Evolutionary conservation across 2,329 filamentous ascomycete genomes (phyloP).

Genomic region (Penicillium sp.): DNA sequence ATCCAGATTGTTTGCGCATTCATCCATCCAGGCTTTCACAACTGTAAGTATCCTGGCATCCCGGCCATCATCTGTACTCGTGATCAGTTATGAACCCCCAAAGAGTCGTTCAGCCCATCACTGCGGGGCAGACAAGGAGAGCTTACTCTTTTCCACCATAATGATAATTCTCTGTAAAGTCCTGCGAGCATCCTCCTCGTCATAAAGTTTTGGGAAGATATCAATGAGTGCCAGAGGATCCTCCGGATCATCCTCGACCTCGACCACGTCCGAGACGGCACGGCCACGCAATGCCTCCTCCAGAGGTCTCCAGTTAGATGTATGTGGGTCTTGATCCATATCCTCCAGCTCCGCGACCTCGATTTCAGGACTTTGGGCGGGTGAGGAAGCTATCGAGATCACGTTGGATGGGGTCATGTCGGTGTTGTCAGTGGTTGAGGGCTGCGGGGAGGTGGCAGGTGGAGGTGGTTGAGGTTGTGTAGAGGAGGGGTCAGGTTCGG

Average conservation of each 20-base stretch:
- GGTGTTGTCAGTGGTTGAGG: constrained; percentile 14
- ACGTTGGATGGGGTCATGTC: constrained; percentile 26
- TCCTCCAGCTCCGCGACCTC: constrained; percentile 53
- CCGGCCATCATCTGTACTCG: constrained; percentile 30
- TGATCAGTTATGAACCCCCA: background rate
- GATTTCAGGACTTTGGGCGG: constrained; percentile 48
- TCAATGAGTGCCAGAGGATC: constrained; percentile 32
- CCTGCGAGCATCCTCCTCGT: constrained; percentile 28
- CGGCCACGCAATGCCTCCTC: constrained; percentile 36
- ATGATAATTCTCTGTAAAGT: constrained; percentile 32
- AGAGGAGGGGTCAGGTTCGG: constrained; percentile 9
- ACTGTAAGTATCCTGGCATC: constrained; percentile 34
- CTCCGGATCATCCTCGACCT: constrained; percentile 35
- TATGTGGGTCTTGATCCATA: constrained; percentile 48
- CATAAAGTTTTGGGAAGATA: constrained; percentile 38
- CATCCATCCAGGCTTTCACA: constrained; percentile 46
- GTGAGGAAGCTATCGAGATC: constrained; percentile 47
- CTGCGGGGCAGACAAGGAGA: background rate
- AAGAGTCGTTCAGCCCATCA: background rate
- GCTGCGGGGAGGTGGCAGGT: background rate
- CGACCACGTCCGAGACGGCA: constrained; percentile 33
- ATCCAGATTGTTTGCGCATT: constrained; percentile 36
- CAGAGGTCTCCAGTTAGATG: constrained; percentile 46
- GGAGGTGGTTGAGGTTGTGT: constrained; percentile 17
- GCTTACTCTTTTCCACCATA: constrained; percentile 41